These are phyloP conservation scores for Linum tenue DNA, from an alignment of 345 rosid species.

Conservation along the genomic window DNA sequence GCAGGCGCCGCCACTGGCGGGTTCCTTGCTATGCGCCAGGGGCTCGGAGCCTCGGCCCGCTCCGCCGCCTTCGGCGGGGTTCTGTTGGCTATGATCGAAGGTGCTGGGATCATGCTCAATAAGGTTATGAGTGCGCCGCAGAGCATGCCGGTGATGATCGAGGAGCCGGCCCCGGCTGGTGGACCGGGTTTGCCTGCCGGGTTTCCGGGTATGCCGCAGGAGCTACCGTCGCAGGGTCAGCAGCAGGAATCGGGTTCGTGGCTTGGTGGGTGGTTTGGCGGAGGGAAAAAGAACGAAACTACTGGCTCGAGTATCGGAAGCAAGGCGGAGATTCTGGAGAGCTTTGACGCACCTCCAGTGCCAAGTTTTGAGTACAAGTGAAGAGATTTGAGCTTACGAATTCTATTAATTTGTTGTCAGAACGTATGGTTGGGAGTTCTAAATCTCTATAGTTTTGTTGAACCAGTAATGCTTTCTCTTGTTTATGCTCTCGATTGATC, in stretches of 20 bases:
- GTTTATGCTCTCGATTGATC: not conserved
- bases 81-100: constrained; percentile 57
- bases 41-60: constrained; percentile 39
- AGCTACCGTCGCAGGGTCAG: constrained; percentile 8
- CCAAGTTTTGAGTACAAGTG: constrained; percentile 58
- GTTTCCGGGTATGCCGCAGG: constrained; percentile 23
- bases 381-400: constrained; percentile 12
- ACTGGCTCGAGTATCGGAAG: constrained; percentile 24
- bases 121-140: constrained; percentile 34
- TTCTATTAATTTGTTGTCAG: constrained; percentile 2
- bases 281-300: constrained; percentile 39
- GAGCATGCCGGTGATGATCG: constrained; percentile 34
- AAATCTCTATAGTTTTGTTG: not conserved
- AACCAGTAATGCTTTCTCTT: not conserved
- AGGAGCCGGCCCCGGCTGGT: constrained; percentile 31
- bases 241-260: constrained; percentile 36
- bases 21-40: constrained; percentile 61
- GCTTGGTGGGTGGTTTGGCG: constrained; percentile 49
- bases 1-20: constrained; percentile 88
- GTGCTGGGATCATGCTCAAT: constrained; percentile 49
- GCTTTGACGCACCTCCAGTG: constrained; percentile 74
- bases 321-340: constrained; percentile 62
- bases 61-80: constrained; percentile 54
- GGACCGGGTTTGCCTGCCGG: constrained; percentile 26
- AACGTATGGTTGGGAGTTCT: not conserved